These are phyloP conservation scores for Eucalyptus victrix DNA, from an alignment of 345 rosid species.

Conservation along the genomic window DNA sequence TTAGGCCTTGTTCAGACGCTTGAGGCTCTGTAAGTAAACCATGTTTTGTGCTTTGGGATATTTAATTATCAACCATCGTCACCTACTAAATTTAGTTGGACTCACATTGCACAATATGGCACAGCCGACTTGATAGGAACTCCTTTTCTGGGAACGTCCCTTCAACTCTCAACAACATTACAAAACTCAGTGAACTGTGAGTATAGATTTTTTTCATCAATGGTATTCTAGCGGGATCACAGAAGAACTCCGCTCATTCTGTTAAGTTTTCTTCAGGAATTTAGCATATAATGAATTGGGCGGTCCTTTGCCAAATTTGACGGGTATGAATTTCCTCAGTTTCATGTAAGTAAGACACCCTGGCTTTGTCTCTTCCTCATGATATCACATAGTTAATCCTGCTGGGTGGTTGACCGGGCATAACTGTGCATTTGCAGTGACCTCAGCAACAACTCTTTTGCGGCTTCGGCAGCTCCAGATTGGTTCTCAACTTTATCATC, in stretches of 20 bases:
- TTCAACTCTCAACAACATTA: constrained; percentile 5
- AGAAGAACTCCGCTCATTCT: not conserved
- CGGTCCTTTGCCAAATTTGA: constrained; percentile 27
- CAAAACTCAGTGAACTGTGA: constrained; percentile 17
- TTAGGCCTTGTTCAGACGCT: constrained; percentile 10
- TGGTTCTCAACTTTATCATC: constrained; percentile 10
- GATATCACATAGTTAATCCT: not conserved
- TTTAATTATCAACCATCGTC: not conserved
- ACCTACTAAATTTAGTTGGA: not conserved
- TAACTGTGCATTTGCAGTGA: constrained; percentile 12
- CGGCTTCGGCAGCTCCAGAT: constrained; percentile 8
- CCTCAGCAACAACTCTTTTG: constrained; percentile 28
- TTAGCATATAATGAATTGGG: constrained; percentile 16
- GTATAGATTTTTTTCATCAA: not conserved
- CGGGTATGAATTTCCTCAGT: constrained; percentile 9
- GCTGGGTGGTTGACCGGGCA: not conserved
- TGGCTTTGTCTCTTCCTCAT: not conserved
- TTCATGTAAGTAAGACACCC: constrained; percentile 15
- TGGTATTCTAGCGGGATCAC: not conserved
- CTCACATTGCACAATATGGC: not conserved
- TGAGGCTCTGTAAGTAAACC: constrained; percentile 27
- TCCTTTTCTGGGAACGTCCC: constrained; percentile 16
- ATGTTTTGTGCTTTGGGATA: not conserved
- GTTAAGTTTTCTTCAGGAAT: constrained; percentile 3
- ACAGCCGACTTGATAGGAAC: constrained; percentile 33